These are phyloP conservation scores for Viola pubescens DNA, from an alignment of 441 rosid species.

Conservation along the genomic window DNA sequence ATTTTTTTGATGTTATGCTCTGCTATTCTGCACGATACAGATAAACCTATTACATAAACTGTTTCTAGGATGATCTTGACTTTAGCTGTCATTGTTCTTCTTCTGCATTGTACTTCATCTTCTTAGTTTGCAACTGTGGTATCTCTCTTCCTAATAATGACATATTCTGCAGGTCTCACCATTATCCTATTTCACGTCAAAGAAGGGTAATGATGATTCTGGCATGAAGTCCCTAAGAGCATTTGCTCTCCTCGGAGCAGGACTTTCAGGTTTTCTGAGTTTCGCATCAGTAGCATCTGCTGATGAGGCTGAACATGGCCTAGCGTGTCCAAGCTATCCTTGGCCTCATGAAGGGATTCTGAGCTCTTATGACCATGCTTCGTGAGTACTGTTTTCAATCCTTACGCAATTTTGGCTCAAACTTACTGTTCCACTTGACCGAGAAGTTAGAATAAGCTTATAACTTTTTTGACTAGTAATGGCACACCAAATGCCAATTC, in stretches of 20 bases:
- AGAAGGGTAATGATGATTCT: constrained; percentile 54
- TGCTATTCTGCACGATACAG: background rate
- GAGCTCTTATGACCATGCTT: constrained; percentile 97
- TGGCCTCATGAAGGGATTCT: constrained; percentile 99
- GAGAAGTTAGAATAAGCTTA: background rate
- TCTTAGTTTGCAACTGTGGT: background rate
- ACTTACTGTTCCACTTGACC: background rate
- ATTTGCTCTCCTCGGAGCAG: constrained; percentile 78
- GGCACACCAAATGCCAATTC: too few relatives aligned
- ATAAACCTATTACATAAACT: too few relatives aligned
- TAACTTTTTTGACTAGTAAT: background rate
- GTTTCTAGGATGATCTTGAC: too few relatives aligned
- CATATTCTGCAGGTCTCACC: constrained; percentile 49
- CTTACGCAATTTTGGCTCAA: background rate
- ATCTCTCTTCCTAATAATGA: background rate
- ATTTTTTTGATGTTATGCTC: background rate
- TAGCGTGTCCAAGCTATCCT: constrained; percentile 78
- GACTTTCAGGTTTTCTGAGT: constrained; percentile 73
- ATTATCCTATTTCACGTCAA: constrained; percentile 46
- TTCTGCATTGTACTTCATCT: background rate
- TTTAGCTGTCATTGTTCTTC: background rate
- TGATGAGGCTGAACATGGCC: constrained; percentile 98
- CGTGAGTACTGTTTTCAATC: constrained; percentile 47
- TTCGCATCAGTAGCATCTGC: constrained; percentile 82
- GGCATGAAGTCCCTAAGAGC: constrained; percentile 50